Base-by-base conservation (phyloP, 1,284 basidiomycete genomes). In the Sporisorium exsertum region DNA sequence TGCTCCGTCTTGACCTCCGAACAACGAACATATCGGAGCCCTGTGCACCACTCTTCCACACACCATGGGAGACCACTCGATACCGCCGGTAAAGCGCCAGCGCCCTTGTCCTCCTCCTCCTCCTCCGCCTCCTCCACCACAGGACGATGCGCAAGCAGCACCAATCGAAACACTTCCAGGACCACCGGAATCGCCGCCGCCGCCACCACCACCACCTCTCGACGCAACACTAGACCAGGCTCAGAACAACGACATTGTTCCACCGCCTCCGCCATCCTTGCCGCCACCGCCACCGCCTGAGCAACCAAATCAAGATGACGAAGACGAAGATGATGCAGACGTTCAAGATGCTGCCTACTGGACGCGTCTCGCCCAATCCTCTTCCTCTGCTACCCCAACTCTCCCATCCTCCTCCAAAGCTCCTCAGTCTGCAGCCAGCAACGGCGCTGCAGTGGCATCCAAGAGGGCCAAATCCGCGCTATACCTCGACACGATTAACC, bases 401-500 rank as follows among this genome's bases (percentile, higher is more conserved):
- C 5, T 47, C 10, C 29, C 65, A n/a, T 8, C 52, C 18, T 26
- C 60, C 15, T 53, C 58, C n/a, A 46, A 37, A 2, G 42, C 65
- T 9, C 29, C 35, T 18, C 10, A 46, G 3, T 22, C 43, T 20
- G 18, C 46, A 3, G 2, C 20, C 32, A 22, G 16, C 88, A 72
- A 88, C 47, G 40, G 33, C 16, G 10, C n/a, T n/a, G n/a, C 24
- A 13, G 1, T n/a, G 16, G 10, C 26, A 7, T 5, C 64, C 27
- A 69, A 80, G 43, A 89, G 89, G 58, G 89, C 91, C 46, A 92
- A 92, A 33, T 67, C 62, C 54, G 95, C 98, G 86, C 88, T 98
- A 79, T 98, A 98, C 86, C 91, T 99, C 62, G 96, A 99, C 87
- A 98, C 96, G 40, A 83, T 86, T 72, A 77, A 85, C 49, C 78